Evolutionary conservation across 2,329 filamentous ascomycete species (phyloP), one percentile per base, ranked within the genome.

Genomic region (Clarireedia homoeocarpa): DNA sequence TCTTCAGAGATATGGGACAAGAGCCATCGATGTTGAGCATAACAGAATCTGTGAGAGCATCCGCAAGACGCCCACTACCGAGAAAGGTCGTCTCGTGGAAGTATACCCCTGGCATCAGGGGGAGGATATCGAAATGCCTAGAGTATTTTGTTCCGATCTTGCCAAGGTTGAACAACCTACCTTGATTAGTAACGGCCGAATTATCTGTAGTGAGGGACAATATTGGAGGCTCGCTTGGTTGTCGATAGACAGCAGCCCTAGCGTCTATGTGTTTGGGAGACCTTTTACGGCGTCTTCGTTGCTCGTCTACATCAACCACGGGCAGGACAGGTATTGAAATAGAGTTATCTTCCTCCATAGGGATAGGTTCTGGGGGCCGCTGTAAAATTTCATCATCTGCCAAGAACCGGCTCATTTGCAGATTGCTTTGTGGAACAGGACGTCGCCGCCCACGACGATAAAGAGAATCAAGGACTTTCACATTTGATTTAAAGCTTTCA

Each of bases 141-240:
- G 81, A 79, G 65, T 85, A 86, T 24, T 76, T 74, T 1, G 79
- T 81, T 1, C 83, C 83, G 65, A 81, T 84, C 0, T 81, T 79
- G 0, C 78, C 81, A 6, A 86, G 70, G 1, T 82, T 81, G 10
- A 66, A 62, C n/a, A 85, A 65, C 59, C 75, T 79, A 45, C 49
- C 59, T n/a, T 61, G 59, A 49, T 61, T 57, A 3, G 63, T 55
- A 57, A 58, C 30, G 30, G 30, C 10, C 12, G 30, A 12, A 12
- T 34, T 34, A 34, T 34, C 30, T 34, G 9, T 34, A 12, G 30
- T 12, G 30, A 34, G 12, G 15, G 66, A 62, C 12, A 65, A 38
- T 24, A 69, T 48, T 39, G 68, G 46, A 23, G 65, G 64, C 24
- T 69, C 61, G 45, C 62, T 67, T 1, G 68, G 67, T 49, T 71